These are phyloP conservation scores for Calonectria honghensis DNA, from an alignment of 2,329 filamentous ascomycete species.

Conservation along the genomic window DNA sequence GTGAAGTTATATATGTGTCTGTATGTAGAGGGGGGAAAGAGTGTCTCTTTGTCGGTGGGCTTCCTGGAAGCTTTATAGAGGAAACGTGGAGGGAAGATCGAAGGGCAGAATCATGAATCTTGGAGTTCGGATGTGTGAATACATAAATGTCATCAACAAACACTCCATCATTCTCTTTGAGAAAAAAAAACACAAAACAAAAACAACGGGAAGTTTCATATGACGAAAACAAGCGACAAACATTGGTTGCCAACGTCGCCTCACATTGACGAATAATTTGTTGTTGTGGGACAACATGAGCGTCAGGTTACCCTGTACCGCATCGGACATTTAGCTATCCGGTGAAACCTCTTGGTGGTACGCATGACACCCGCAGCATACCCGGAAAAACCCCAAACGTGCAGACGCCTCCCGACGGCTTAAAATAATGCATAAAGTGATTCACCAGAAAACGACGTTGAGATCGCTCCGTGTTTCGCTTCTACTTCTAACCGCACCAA, in stretches of 20 bases:
- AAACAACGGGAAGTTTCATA: background rate
- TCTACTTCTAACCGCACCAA: conserved; percentile 13
- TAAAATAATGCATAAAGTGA: background rate
- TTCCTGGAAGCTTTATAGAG: background rate
- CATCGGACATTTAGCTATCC: background rate
- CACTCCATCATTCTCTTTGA: background rate
- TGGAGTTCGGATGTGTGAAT: background rate
- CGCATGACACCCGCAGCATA: background rate
- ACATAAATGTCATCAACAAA: background rate
- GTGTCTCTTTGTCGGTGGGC: background rate
- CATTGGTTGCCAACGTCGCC: background rate
- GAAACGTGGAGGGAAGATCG: background rate
- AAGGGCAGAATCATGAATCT: background rate
- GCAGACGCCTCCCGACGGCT: background rate
- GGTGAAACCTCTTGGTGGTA: background rate
- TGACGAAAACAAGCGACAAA: background rate
- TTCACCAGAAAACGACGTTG: background rate
- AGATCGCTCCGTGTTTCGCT: background rate
- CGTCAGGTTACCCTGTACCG: background rate
- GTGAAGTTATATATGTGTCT: background rate
- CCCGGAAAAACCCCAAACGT: background rate
- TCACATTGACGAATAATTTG: background rate
- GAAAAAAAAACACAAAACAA: background rate
- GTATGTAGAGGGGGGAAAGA: background rate
- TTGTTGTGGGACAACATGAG: background rate